A percentile compares a stretch with the other conserved stretches of the same genome.
Conservation (phyloP, 768 basidiomycete species). For the Boletus rubroflammeus region DNA sequence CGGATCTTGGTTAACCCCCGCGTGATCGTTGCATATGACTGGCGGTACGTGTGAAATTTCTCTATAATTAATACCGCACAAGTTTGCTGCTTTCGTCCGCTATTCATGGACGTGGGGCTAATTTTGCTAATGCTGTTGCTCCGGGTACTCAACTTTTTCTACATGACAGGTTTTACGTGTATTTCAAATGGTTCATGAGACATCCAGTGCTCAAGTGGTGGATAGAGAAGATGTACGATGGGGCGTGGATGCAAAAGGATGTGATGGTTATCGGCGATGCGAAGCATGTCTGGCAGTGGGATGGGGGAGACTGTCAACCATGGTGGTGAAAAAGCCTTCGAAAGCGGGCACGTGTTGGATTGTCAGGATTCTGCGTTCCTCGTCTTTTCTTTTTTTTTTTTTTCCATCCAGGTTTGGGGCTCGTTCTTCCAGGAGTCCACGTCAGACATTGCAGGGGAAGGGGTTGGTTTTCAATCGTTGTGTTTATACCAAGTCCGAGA, state of each 20-base stretch:
- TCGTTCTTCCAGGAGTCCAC: too few relatives aligned
- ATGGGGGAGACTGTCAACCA: conserved; percentile 24
- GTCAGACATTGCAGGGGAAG: not conserved
- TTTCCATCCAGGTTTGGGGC: not conserved
- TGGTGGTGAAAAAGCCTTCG: not conserved
- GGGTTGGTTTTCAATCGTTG: not conserved
- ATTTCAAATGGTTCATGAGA: conserved; percentile 38
- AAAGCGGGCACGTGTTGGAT: not conserved
- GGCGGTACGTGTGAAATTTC: conserved; percentile 23
- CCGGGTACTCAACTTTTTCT: not conserved
- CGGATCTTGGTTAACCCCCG: conserved; percentile 38
- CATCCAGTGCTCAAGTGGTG: conserved; percentile 41
- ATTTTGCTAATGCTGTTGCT: not conserved
- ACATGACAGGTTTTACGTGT: conserved; percentile 25
- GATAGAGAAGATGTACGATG: conserved; percentile 36
- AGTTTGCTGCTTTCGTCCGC: too few relatives aligned
- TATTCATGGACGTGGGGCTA: not conserved
- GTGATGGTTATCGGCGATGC: conserved; percentile 37
- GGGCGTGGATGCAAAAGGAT: conserved; percentile 36
- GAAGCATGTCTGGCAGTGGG: conserved; percentile 17
- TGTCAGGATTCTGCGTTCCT: not conserved
- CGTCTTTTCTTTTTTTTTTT: not conserved
- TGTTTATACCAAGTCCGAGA: not conserved
- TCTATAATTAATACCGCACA: too few relatives aligned
- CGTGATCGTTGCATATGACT: conserved; percentile 38